Evolutionary conservation across 306 rosid genomes (phyloP), one percentile per base, ranked within the genome.

Genomic region (Medicago truncatula): DNA sequence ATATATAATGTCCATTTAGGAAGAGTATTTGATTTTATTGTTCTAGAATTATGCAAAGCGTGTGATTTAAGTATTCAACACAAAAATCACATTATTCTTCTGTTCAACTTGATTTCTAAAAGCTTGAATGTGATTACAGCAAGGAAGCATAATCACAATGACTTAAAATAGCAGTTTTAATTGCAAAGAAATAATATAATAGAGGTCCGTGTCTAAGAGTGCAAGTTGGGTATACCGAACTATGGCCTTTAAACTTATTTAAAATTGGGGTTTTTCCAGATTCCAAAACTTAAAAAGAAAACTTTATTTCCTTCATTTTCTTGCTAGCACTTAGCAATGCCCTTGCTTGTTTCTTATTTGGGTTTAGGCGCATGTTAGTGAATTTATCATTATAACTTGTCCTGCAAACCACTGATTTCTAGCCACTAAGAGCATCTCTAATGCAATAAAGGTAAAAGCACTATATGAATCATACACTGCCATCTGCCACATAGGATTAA

Each of bases 171-270:
- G 58, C 59, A 71, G 28, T 53, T 72, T 16, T 70, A 44, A 44
- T 62, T 31, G 39, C 46, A 53, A 64, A 78, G 59, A 52, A 71
- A 1, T 60, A 75, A 83, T 80, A 75, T 71, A 38, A 44, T 31
- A 78, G 46, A 63, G 80, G 40, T 53, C 74, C 72, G 71, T 69
- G 68, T 71, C 74, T 28, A 36, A 38, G 66, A 21, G 28, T 80
- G 70, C 67, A 60, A 80, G 76, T 82, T 85, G 73, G 86, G 78
- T 8, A 65, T 78, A 77, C 87, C 88, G 82, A 83, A 82, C 85
- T 73, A 13, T 76, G 73, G 71, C 54, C 80, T 8, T 59, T 25
- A 64, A 6, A 68, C 21, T 49, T 81, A 74, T 72, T 78, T 78
- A 73, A 47, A 57, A 65, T 18, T 65, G 16, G 34, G 23, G 50